Evolutionary conservation across 2,329 filamentous ascomycete species (phyloP), one percentile per base, ranked within the genome.

Genomic region (Plectosphaerella plurivora): DNA sequence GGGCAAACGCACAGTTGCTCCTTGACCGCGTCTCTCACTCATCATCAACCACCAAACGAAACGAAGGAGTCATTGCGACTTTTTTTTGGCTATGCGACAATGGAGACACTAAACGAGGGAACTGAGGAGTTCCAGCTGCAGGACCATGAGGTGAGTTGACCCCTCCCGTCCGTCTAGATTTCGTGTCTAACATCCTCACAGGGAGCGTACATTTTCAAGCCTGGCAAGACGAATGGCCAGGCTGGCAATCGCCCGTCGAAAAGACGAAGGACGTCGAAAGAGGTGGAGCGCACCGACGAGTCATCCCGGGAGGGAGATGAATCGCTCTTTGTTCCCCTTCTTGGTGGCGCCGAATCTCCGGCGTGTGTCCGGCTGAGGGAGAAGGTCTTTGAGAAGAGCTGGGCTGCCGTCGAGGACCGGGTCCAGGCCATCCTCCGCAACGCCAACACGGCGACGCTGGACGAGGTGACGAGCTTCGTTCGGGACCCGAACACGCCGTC

Each of bases 121-220:
- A 41, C 28, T 18, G 10, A 28, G 28, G 45, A 48, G 11, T 53
- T 54, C 7, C 50, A 42, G 28, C 68, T 74, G 45, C 68, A 76
- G 49, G 74, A 78, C 46, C 72, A 78, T 47, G 71, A 75, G 63
- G 76, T 76, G 61, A 55, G 51, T 36, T 7, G 14, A 15, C 16
- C 25, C 16, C 20, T 25, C 4, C 37, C 8, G 4, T 22, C 14
- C 9, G 4, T 14, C 16, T 10, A 2, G 9, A 14, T n/a, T n/a
- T n/a, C 4, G 15, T 18, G 25, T 41, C 39, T 53, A 22, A 55
- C n/a, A n/a, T 45, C 24, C 42, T 11, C 48, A 36, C 62, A 87
- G 83, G 77, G 77, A 46, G 81, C 82, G 52, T 87, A 84, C 64
- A 69, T 87, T 57, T 87, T 86, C 65, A 74, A 78, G 54, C 78